A percentile compares a stretch with the other conserved stretches of the same genome.
phyloP scores from a whole-genome alignment of 176 grass and related monocot species.

The Neostapfia colusana region DNA sequence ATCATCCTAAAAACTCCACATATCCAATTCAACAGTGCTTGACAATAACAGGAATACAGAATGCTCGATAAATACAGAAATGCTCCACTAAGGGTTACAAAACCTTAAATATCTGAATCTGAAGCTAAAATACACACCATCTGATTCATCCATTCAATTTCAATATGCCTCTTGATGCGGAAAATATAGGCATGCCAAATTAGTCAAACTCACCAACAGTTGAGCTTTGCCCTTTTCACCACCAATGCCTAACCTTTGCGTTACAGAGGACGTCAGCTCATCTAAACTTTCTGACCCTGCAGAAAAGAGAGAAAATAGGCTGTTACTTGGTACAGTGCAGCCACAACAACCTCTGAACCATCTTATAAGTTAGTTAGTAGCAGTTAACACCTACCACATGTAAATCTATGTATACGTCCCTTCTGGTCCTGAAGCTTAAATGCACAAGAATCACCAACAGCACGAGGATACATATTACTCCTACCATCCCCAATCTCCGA shows the following conservation, averaged over 20 bases:
- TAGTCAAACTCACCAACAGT: constrained; percentile 66
- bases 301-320: constrained; percentile 5
- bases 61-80: constrained; percentile 21
- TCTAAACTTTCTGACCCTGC: constrained; percentile 68
- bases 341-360: constrained; percentile 19
- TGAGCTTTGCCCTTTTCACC: constrained; percentile 52
- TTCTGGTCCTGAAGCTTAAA: constrained; percentile 84
- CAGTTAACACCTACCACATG: constrained; percentile 63
- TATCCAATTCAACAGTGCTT: neutral
- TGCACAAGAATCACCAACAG: constrained; percentile 66
- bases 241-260: constrained; percentile 54
- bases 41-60: neutral
- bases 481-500: constrained; percentile 64
- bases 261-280: constrained; percentile 62
- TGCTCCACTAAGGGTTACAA: neutral
- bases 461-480: constrained; percentile 58
- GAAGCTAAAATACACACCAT: constrained; percentile 17
- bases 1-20: neutral
- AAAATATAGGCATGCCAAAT: constrained; percentile 17
- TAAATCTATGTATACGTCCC: constrained; percentile 83
- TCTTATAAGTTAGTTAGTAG: constrained; percentile 11
- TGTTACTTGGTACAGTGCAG: constrained; percentile 25
- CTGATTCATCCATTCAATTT: neutral
- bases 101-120: neutral
- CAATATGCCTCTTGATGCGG: neutral